These are phyloP conservation scores for Ustilago loliicola DNA, from an alignment of 1,284 basidiomycete genomes.

Conservation along the genomic window DNA sequence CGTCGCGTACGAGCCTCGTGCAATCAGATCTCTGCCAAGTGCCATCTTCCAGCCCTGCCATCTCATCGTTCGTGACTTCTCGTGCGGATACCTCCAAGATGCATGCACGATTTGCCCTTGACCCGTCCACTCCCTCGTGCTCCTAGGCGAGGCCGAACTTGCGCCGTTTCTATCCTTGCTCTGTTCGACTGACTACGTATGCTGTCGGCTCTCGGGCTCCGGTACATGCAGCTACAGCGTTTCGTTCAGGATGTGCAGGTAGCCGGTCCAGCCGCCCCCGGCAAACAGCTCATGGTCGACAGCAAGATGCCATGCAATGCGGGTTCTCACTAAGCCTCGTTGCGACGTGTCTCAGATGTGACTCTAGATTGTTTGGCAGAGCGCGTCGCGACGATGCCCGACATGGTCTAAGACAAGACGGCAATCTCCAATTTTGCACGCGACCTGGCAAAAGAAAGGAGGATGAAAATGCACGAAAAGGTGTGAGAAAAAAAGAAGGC, in stretches of 20 bases:
- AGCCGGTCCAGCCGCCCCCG: background rate
- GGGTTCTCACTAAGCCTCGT: background rate
- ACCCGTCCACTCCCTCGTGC: background rate
- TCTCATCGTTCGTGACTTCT: background rate
- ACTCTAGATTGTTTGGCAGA: background rate
- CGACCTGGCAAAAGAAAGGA: too few relatives aligned
- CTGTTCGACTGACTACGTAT: background rate
- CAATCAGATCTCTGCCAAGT: background rate
- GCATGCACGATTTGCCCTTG: slow-evolving; percentile 7
- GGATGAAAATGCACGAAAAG: background rate
- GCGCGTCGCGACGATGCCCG: background rate
- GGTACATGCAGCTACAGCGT: background rate
- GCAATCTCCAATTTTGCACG: background rate
- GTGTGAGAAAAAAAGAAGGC: background rate
- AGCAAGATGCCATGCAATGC: background rate
- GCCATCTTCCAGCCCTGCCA: background rate
- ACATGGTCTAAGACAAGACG: background rate
- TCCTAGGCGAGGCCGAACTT: background rate
- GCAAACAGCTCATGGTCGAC: background rate
- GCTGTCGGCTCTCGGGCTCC: background rate
- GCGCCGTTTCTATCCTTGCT: background rate
- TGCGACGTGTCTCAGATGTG: background rate
- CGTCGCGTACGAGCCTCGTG: slow-evolving; percentile 3
- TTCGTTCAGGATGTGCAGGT: too few relatives aligned
- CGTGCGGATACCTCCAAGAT: background rate